Conservation (phyloP, 352 stramenopile genomes). For the Pythium chondricola region DNA sequence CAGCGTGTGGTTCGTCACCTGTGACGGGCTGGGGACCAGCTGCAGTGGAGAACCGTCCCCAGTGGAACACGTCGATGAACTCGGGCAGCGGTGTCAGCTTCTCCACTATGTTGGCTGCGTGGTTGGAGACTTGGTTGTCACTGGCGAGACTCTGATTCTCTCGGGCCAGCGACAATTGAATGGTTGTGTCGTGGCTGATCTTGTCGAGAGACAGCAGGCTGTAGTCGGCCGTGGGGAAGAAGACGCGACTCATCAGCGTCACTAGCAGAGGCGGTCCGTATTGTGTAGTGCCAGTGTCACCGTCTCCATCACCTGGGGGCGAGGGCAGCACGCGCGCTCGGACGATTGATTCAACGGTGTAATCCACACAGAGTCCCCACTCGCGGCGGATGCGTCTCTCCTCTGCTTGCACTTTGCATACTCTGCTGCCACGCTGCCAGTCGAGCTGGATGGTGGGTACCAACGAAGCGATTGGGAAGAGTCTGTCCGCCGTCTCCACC, state of each 20-base stretch:
- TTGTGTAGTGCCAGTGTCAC: conserved; percentile 1
- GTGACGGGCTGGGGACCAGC: background rate
- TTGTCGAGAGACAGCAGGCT: background rate
- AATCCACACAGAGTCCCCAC: conserved; percentile 31
- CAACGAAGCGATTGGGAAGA: conserved; percentile 12
- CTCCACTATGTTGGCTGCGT: background rate
- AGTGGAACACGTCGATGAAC: conserved; percentile 14
- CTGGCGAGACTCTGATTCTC: background rate
- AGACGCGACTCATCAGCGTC: no score
- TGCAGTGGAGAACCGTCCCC: conserved; percentile 4
- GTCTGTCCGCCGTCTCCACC: conserved; percentile 9
- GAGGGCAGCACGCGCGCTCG: conserved; percentile 3
- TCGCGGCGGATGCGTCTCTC: conserved; percentile 21
- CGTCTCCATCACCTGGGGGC: conserved; percentile 7
- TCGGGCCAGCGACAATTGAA: background rate
- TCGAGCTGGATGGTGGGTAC: conserved; percentile 6
- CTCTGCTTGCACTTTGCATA: conserved; percentile 23
- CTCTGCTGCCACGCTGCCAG: conserved; percentile 25
- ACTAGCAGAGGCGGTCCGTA: no score
- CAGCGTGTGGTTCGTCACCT: no score
- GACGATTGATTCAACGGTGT: conserved; percentile 11
- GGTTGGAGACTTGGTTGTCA: background rate
- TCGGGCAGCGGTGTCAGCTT: conserved; percentile 4
- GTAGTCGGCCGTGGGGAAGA: conserved; percentile 34
- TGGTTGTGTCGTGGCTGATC: background rate